phyloP scores from a whole-genome alignment of 176 grass and related monocot genomes.

The Oryza glumipatula region DNA sequence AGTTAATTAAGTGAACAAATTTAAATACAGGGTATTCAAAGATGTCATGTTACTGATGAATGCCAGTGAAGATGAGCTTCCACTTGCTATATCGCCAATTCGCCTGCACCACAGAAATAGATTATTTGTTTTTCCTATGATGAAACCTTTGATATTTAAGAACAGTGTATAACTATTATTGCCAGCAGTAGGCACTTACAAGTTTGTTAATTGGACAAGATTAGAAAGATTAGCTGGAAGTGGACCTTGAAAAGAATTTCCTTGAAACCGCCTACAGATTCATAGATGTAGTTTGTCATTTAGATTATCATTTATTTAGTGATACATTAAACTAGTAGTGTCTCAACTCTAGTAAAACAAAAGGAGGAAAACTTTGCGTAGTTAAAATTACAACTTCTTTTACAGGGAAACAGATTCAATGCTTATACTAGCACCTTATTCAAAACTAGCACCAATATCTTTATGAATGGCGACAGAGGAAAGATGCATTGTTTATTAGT shows the following conservation, averaged over 20 bases:
- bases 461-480: too few species aligned
- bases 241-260: slow-evolving; percentile 82
- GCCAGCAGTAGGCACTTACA: slow-evolving; percentile 52
- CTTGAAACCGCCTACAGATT: slow-evolving; percentile 75
- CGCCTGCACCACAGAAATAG: slow-evolving; percentile 52
- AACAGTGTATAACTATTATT: background rate
- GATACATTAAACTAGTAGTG: background rate
- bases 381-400: too few species aligned
- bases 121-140: background rate
- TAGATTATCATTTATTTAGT: background rate
- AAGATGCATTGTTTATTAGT: too few species aligned
- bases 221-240: slow-evolving; percentile 69
- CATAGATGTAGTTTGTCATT: background rate
- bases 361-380: too few species aligned
- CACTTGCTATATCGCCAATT: slow-evolving; percentile 75
- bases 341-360: too few species aligned
- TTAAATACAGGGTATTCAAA: slow-evolving; percentile 56
- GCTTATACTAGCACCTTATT: too few species aligned
- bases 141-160: background rate
- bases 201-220: slow-evolving; percentile 50
- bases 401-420: too few species aligned
- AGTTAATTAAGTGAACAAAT: background rate
- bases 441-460: too few species aligned
- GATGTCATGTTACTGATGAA: slow-evolving; percentile 73
- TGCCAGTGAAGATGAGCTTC: slow-evolving; percentile 64